A percentile compares a stretch with the other conserved stretches of the same genome.
These are phyloP conservation scores for Wickerhamiella spandovensis DNA, from an alignment of 805 yeast species.

Conservation along the genomic window DNA sequence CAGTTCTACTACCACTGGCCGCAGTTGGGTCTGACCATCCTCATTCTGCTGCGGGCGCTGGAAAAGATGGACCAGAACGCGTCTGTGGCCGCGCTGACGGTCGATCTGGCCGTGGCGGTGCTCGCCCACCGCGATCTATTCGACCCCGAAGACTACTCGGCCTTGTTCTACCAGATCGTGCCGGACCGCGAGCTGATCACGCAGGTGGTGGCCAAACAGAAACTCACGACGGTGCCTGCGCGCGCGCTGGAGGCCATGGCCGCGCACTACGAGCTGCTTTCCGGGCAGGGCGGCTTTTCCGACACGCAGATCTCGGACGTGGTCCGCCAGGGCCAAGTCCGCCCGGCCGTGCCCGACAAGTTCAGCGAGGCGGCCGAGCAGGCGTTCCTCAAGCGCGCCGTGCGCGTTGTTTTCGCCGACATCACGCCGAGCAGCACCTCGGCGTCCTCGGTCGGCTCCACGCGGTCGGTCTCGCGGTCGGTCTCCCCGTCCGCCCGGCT, in stretches of 20 bases:
- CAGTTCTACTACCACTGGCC: constrained; percentile 26
- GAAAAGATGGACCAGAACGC: constrained; percentile 5
- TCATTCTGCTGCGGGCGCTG: constrained; percentile 20
- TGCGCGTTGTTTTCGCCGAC: constrained; percentile 5
- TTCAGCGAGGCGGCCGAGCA: constrained; percentile 4
- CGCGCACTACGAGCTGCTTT: constrained; percentile 15
- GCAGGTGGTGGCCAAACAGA: constrained; percentile 14
- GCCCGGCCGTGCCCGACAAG: constrained; percentile 4
- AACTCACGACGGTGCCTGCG: constrained; percentile 11
- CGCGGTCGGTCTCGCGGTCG: background rate
- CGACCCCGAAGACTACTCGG: constrained; percentile 21
- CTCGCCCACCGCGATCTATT: constrained; percentile 23
- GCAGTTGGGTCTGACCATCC: constrained; percentile 26
- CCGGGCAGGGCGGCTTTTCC: background rate
- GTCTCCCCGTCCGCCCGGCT: too few relatives aligned
- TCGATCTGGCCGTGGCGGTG: constrained; percentile 18
- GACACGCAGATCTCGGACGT: constrained; percentile 3
- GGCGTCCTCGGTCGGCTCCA: background rate
- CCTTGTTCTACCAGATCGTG: constrained; percentile 22
- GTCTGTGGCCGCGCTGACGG: constrained; percentile 7
- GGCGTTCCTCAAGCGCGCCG: constrained; percentile 5
- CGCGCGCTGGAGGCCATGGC: constrained; percentile 17
- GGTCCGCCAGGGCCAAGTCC: constrained; percentile 15
- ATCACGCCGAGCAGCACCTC: background rate
- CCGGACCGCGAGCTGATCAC: constrained; percentile 18